Conservation (phyloP, 176 grass and related monocot genomes). For the Triticum monococcum region DNA sequence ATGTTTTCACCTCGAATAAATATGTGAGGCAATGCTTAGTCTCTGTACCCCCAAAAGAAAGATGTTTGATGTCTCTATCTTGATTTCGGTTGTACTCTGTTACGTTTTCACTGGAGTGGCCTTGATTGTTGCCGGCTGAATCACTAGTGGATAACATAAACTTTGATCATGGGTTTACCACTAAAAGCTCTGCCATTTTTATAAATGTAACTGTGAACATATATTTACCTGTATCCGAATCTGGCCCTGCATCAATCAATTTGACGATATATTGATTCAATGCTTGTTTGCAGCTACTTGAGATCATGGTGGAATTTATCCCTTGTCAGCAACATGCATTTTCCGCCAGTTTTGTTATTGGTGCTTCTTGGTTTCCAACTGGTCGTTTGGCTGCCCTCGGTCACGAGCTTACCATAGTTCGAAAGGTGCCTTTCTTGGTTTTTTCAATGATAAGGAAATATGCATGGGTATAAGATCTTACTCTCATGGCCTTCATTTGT, state of each 20-base stretch:
- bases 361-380: conserved; percentile 75
- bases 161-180: conserved; percentile 91
- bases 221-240: neutral
- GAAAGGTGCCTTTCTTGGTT: conserved; percentile 48
- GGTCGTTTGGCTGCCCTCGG: conserved; percentile 78
- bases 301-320: conserved; percentile 77
- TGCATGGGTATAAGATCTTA: too few species aligned
- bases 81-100: conserved; percentile 2
- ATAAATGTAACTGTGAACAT: conserved; percentile 54
- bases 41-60: too few species aligned
- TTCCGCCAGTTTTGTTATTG: conserved; percentile 81
- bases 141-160: conserved; percentile 82
- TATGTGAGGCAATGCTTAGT: too few species aligned
- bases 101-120: neutral
- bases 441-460: too few species aligned
- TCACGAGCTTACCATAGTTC: conserved; percentile 84
- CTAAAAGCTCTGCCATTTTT: conserved; percentile 57
- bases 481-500: too few species aligned
- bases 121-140: conserved; percentile 42
- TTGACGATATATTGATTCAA: too few species aligned
- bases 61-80: neutral
- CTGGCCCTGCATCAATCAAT: too few species aligned
- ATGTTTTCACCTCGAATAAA: too few species aligned
- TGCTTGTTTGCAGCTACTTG: conserved; percentile 54
- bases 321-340: conserved; percentile 64